A percentile compares a stretch with the other conserved stretches of the same genome.
Evolutionary conservation across 108 stramenopile genomes (phyloP).

Genomic region (Cyclotella atomus): DNA sequence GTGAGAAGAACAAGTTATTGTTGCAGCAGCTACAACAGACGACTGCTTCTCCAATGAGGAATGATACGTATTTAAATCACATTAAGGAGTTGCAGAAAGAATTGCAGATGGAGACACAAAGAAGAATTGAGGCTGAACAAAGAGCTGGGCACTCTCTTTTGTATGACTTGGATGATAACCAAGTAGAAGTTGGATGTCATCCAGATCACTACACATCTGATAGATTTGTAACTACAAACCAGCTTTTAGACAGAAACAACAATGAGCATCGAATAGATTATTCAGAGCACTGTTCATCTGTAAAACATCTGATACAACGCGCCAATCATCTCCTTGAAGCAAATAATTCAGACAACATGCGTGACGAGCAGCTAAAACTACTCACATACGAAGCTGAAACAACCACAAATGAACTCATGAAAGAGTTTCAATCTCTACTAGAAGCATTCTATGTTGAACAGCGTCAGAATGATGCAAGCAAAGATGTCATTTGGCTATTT

Average conservation of each 20-base stretch:
- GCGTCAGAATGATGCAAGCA: not conserved
- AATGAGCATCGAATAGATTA: not conserved
- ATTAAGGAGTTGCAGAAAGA: conserved; percentile 5
- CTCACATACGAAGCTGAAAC: not conserved
- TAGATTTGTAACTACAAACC: not conserved
- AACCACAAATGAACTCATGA: conserved; percentile 3
- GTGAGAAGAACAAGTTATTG: conserved; percentile 18
- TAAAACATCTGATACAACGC: not conserved
- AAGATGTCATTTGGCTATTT: conserved; percentile 38
- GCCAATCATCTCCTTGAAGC: not conserved
- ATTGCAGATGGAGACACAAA: conserved; percentile 14
- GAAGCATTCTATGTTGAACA: conserved; percentile 33
- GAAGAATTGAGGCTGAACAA: conserved; percentile 12
- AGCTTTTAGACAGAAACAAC: not conserved
- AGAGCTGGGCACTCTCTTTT: not conserved
- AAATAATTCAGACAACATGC: not conserved
- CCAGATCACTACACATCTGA: not conserved
- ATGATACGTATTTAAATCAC: conserved; percentile 10
- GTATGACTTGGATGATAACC: not conserved
- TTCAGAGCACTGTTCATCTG: not conserved
- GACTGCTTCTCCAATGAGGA: not conserved
- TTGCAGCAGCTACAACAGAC: conserved; percentile 17
- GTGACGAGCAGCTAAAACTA: not conserved
- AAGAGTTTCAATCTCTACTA: conserved; percentile 31
- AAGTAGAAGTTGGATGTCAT: too few species aligned